Evolutionary conservation across 768 basidiomycete genomes (phyloP), one percentile per base, ranked within the genome.

Genomic region (Trametes villosa): DNA sequence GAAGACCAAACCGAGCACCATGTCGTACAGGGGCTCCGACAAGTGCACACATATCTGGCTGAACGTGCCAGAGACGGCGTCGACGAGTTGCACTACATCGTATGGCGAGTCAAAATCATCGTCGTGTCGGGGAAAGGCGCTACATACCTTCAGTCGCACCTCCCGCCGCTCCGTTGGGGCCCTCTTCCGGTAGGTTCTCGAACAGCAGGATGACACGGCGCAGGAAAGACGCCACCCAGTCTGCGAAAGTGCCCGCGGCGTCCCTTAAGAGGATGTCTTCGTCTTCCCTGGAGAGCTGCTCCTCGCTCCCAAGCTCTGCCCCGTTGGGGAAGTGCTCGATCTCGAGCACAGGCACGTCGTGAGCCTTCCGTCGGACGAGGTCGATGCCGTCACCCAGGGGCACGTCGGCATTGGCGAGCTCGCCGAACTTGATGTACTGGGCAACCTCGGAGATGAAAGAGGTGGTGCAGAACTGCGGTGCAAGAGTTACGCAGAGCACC

Each of bases 101-200:
- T n/a, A n/a, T n/a, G n/a, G n/a, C n/a, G n/a, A n/a, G n/a, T n/a
- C n/a, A 41, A 17, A 47, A 34, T 31, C 34, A 29, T 61, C 34
- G 45, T 56, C 33, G 12, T 2, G 12, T 40, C 27, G 12, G 6
- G 46, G 38, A 17, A 27, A n/a, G 41, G 13, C 34, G 18, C 22
- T 31, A 46, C 65, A 47, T 65, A 87, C 87, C 81, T 86, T 92
- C 86, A 31, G 82, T 81, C 61, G 86, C 75, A 52, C 86, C 86
- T 17, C 85, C 86, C 9, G 86, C 83, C 18, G 81, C 77, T 7
- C 85, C 84, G 65, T 84, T 79, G 53, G 81, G 73, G 50, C 89
- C 86, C 72, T 94, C 92, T 59, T 94, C 92, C 0, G 94, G 92
- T 20, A 96, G 78, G 68, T 93, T 94, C 71, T 92, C 90, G 60